phyloP scores from a whole-genome alignment of 1,284 basidiomycete genomes.

The Tylopilus orsonianus region DNA sequence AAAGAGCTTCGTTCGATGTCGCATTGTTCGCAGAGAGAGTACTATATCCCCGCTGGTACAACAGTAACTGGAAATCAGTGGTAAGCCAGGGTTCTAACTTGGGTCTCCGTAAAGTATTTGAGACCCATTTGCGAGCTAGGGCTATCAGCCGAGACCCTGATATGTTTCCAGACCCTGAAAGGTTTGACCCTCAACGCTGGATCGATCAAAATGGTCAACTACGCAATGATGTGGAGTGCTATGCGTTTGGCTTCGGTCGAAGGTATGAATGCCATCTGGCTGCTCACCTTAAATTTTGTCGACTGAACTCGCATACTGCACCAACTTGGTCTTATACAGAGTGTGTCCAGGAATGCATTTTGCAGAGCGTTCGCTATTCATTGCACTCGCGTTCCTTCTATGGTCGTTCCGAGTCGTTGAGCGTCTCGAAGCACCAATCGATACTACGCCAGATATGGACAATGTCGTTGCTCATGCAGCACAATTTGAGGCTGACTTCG shows the following conservation, averaged over 20 bases:
- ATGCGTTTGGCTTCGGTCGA: conserved; percentile 60
- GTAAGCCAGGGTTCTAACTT: conserved; percentile 27
- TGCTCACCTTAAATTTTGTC: background rate
- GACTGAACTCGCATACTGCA: background rate
- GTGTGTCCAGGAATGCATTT: conserved; percentile 26
- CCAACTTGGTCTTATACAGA: conserved; percentile 17
- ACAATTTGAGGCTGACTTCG: conserved; percentile 20
- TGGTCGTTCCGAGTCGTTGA: conserved; percentile 28
- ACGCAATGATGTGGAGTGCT: conserved; percentile 51
- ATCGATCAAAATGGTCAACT: conserved; percentile 47
- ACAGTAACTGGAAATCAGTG: conserved; percentile 61
- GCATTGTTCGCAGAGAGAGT: conserved; percentile 40
- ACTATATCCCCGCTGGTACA: conserved; percentile 58
- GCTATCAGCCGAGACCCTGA: conserved; percentile 55
- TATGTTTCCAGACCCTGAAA: conserved; percentile 57
- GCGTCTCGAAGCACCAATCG: conserved; percentile 17
- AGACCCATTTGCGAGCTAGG: conserved; percentile 27
- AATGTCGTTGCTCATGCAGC: conserved; percentile 2
- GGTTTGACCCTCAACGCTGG: conserved; percentile 60
- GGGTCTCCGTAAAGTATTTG: background rate
- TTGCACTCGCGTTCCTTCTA: conserved; percentile 17
- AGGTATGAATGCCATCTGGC: conserved; percentile 34
- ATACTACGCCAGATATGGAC: conserved; percentile 16
- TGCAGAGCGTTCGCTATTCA: conserved; percentile 25
- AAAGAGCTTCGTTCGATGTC: background rate